phyloP scores from a whole-genome alignment of 2,329 filamentous ascomycete species.

The Venturia aucupariae region DNA sequence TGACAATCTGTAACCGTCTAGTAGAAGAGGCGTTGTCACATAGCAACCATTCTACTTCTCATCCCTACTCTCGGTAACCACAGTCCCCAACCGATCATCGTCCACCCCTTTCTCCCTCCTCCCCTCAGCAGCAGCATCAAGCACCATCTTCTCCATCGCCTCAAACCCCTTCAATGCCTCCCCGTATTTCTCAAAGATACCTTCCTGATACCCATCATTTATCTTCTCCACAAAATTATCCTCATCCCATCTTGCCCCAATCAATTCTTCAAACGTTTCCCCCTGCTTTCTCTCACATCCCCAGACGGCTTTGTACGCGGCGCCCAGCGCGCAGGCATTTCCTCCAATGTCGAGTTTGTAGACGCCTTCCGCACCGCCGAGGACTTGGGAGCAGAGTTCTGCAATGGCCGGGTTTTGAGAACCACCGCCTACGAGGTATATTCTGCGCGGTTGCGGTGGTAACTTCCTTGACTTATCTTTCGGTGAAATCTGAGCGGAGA shows the following conservation, averaged over 20 bases:
- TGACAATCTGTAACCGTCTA: too few species aligned
- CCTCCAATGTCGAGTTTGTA: slow-evolving; percentile 91
- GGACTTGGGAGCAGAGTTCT: slow-evolving; percentile 72
- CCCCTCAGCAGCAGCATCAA: slow-evolving; percentile 34
- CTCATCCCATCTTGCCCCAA: slow-evolving; percentile 78
- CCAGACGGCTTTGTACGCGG: slow-evolving; percentile 95
- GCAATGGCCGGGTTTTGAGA: slow-evolving; percentile 85
- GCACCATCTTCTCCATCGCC: slow-evolving; percentile 59
- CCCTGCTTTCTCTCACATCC: slow-evolving; percentile 56
- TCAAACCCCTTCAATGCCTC: slow-evolving; percentile 67
- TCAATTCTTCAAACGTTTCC: slow-evolving; percentile 81
- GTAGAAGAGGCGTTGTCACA: too few species aligned
- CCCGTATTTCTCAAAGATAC: slow-evolving; percentile 69
- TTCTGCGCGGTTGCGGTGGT: slow-evolving; percentile 74
- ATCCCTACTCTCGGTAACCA: background rate
- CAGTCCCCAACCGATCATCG: background rate
- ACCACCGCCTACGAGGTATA: slow-evolving; percentile 92
- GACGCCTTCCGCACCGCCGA: slow-evolving; percentile 82
- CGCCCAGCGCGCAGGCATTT: slow-evolving; percentile 88
- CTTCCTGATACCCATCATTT: slow-evolving; percentile 68
- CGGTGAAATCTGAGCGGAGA: slow-evolving; percentile 32
- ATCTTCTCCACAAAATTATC: slow-evolving; percentile 74
- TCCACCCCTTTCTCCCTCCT: slow-evolving; percentile 17
- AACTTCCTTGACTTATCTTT: slow-evolving; percentile 42
- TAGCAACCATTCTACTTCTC: background rate